Percentiles rank a stretch among this genome's conserved stretches.
phyloP scores from a whole-genome alignment of 768 basidiomycete species.

The Royoungia palumana region DNA sequence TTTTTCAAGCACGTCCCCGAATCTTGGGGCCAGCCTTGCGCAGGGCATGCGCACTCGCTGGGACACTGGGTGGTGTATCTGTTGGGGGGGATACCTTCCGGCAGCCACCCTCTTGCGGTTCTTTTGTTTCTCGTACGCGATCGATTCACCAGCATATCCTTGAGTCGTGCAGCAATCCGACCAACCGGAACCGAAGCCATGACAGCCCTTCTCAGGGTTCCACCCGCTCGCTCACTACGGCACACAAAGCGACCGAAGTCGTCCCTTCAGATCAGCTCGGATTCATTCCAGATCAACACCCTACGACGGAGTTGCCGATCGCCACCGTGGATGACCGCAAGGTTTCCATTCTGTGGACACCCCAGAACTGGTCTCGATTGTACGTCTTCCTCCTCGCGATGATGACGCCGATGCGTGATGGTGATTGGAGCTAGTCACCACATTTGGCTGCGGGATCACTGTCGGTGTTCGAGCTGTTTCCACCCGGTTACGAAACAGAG shows the following conservation, averaged over 20 bases:
- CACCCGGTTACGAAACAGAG: conserved; percentile 88
- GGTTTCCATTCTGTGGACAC: conserved; percentile 72
- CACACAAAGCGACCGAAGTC: background rate
- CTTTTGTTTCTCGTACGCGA: background rate
- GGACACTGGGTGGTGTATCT: no score
- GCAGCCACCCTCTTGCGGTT: no score
- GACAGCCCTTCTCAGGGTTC: background rate
- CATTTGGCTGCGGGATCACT: conserved; percentile 91
- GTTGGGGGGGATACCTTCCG: background rate
- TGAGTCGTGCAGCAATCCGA: background rate
- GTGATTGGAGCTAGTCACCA: conserved; percentile 60
- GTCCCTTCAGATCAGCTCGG: conserved; percentile 31
- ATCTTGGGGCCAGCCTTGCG: no score
- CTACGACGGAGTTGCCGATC: conserved; percentile 42
- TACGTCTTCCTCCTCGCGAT: conserved; percentile 36
- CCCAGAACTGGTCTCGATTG: conserved; percentile 73
- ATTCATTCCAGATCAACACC: conserved; percentile 16
- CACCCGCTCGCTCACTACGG: conserved; percentile 3
- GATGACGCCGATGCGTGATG: background rate
- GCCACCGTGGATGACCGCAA: conserved; percentile 55
- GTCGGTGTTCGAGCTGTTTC: conserved; percentile 82
- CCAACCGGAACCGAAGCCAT: background rate
- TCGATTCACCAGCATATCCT: background rate
- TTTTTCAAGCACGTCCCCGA: background rate
- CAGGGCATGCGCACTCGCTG: no score